Conservation (phyloP, 2,329 filamentous ascomycete species). For the Myriosclerotinia scirpicola region DNA sequence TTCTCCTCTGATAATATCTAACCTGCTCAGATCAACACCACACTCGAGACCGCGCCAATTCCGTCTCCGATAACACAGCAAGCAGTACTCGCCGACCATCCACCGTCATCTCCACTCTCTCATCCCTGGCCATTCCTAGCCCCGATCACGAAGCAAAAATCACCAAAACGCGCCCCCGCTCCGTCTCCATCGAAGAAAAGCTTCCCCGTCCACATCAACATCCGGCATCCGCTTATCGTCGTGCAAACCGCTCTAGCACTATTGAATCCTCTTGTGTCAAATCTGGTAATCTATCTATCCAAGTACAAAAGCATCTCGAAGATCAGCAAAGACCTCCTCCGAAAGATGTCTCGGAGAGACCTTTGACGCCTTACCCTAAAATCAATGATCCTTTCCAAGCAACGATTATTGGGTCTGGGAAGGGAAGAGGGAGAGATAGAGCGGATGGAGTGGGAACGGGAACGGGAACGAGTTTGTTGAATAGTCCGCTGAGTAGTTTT, state of each 20-base stretch:
- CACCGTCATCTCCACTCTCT: neutral
- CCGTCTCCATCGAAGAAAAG: constrained; percentile 22
- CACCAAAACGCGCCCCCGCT: constrained; percentile 6
- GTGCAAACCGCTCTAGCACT: constrained; percentile 21
- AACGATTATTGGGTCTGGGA: neutral
- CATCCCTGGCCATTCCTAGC: neutral
- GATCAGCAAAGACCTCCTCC: neutral
- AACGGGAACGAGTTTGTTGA: neutral
- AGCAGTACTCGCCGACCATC: constrained; percentile 8
- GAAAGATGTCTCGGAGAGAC: constrained; percentile 22
- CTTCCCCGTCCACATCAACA: constrained; percentile 9
- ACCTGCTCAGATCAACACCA: neutral
- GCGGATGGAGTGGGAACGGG: neutral
- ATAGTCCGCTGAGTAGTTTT: neutral
- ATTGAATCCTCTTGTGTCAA: constrained; percentile 19
- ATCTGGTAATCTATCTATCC: neutral
- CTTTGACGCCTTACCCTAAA: constrained; percentile 29
- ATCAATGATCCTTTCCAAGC: constrained; percentile 12
- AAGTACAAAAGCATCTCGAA: neutral
- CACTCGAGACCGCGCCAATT: neutral
- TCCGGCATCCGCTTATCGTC: constrained; percentile 10
- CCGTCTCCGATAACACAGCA: neutral
- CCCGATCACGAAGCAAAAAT: neutral
- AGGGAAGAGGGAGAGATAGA: neutral
- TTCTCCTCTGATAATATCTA: neutral